These are phyloP conservation scores for Skeletonema menzelii DNA, from an alignment of 108 stramenopile species.

Conservation along the genomic window DNA sequence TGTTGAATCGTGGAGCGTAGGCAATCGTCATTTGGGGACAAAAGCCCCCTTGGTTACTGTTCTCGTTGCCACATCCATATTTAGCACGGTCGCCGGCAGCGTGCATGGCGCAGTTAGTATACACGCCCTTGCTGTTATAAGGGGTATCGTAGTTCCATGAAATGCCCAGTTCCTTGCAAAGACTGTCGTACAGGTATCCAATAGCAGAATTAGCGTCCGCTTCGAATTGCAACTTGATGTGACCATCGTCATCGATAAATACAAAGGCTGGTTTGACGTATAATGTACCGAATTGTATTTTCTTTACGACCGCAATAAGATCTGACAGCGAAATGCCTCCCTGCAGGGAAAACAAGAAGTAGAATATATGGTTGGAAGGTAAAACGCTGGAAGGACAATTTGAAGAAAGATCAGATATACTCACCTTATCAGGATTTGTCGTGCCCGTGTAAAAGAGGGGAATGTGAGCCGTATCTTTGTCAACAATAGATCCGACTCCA, in stretches of 20 bases:
- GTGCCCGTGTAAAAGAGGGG: constrained; percentile 88
- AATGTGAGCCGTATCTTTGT: constrained; percentile 91
- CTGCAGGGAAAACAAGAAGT: constrained; percentile 41
- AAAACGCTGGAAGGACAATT: background rate
- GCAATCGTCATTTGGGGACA: constrained; percentile 90
- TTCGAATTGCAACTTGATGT: constrained; percentile 88
- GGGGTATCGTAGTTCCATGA: constrained; percentile 89
- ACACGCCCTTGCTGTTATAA: constrained; percentile 63
- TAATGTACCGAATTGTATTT: constrained; percentile 84
- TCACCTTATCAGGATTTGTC: constrained; percentile 80
- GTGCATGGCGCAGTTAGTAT: constrained; percentile 90
- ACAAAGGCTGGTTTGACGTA: constrained; percentile 93
- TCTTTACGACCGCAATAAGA: constrained; percentile 73
- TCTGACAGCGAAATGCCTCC: constrained; percentile 76
- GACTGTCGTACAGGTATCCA: constrained; percentile 80
- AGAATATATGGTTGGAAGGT: background rate
- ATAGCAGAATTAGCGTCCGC: constrained; percentile 79
- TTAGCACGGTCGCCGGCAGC: constrained; percentile 82
- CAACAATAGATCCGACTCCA: constrained; percentile 85
- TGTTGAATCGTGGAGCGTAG: constrained; percentile 63
- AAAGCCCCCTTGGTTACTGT: constrained; percentile 61
- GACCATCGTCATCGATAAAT: constrained; percentile 82
- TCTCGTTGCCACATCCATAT: constrained; percentile 85
- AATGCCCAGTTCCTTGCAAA: constrained; percentile 87
- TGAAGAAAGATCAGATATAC: background rate